Evolutionary conservation across 2,329 filamentous ascomycete species (phyloP).

Genomic region (Lachnellula willkommii): DNA sequence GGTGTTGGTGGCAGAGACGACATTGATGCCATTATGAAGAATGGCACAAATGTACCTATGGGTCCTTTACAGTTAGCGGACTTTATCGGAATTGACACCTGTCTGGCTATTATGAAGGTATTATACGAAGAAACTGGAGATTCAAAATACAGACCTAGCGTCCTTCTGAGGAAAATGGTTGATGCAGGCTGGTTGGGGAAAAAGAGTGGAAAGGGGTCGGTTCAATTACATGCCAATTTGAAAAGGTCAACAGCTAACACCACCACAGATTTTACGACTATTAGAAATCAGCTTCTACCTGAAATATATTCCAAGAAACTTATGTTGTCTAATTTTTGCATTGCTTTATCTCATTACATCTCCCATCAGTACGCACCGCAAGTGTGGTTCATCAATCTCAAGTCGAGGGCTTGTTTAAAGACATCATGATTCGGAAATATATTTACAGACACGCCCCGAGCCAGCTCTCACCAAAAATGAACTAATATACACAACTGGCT

Average conservation of each 20-base stretch:
- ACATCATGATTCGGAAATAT: slow-evolving; percentile 16
- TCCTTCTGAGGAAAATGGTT: slow-evolving; percentile 89
- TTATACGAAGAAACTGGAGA: slow-evolving; percentile 87
- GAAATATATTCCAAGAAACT: not conserved
- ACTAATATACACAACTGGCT: slow-evolving; percentile 18
- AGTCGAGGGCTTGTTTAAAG: slow-evolving; percentile 4
- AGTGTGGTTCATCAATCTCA: not conserved
- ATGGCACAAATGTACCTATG: slow-evolving; percentile 98
- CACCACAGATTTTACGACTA: slow-evolving; percentile 30
- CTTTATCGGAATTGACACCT: slow-evolving; percentile 96
- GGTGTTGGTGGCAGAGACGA: slow-evolving; percentile 82
- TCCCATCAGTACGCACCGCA: not conserved
- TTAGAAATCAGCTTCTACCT: slow-evolving; percentile 10
- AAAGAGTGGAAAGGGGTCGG: slow-evolving; percentile 81
- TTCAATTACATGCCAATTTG: not conserved
- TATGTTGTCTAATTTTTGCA: not conserved
- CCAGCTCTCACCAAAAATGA: slow-evolving; percentile 15
- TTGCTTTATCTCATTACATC: not conserved
- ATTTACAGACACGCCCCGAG: slow-evolving; percentile 19
- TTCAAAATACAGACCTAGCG: slow-evolving; percentile 88
- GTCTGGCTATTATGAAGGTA: slow-evolving; percentile 94
- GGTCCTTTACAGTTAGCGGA: slow-evolving; percentile 89
- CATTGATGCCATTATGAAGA: slow-evolving; percentile 99
- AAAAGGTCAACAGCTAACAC: slow-evolving; percentile 14
- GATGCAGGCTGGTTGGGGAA: slow-evolving; percentile 97